A percentile compares a stretch with the other conserved stretches of the same genome.
These are phyloP conservation scores for Hylodesmum podocarpum DNA, from an alignment of 306 rosid species.

Conservation along the genomic window DNA sequence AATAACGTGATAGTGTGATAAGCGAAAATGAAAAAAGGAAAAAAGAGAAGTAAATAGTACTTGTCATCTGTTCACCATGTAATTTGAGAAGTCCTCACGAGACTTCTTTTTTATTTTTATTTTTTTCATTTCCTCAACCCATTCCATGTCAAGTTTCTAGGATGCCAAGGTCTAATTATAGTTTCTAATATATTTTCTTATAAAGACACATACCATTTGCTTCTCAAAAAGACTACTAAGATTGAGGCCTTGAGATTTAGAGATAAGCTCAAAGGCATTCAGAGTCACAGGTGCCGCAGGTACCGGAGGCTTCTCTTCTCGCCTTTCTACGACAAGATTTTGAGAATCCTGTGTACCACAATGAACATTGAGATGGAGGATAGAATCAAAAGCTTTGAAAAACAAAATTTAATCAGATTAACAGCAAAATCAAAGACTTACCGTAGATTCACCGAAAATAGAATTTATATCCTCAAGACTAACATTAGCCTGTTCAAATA, in stretches of 20 bases:
- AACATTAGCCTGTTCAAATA: slow-evolving; percentile 72
- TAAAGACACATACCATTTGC: slow-evolving; percentile 71
- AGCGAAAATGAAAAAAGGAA: neutral
- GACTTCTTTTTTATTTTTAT: neutral
- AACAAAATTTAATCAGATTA: slow-evolving; percentile 19
- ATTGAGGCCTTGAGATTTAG: slow-evolving; percentile 92
- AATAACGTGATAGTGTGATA: neutral
- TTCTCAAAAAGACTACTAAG: slow-evolving; percentile 83
- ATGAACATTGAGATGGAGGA: slow-evolving; percentile 23
- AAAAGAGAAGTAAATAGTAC: neutral
- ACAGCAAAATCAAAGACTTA: slow-evolving; percentile 34
- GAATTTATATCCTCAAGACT: slow-evolving; percentile 73
- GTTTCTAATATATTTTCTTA: neutral
- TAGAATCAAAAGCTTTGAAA: slow-evolving; percentile 13
- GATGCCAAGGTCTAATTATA: neutral
- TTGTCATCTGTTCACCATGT: neutral
- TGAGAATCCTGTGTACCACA: slow-evolving; percentile 49
- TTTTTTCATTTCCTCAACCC: slow-evolving; percentile 4
- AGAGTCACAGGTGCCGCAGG: slow-evolving; percentile 70
- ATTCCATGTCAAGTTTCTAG: neutral
- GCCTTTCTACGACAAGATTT: slow-evolving; percentile 77
- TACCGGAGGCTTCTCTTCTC: slow-evolving; percentile 52
- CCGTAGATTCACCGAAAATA: slow-evolving; percentile 65
- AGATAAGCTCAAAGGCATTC: slow-evolving; percentile 98
- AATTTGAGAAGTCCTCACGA: neutral